Conservation (phyloP, 306 rosid genomes). For the Abrus pulchellus region DNA sequence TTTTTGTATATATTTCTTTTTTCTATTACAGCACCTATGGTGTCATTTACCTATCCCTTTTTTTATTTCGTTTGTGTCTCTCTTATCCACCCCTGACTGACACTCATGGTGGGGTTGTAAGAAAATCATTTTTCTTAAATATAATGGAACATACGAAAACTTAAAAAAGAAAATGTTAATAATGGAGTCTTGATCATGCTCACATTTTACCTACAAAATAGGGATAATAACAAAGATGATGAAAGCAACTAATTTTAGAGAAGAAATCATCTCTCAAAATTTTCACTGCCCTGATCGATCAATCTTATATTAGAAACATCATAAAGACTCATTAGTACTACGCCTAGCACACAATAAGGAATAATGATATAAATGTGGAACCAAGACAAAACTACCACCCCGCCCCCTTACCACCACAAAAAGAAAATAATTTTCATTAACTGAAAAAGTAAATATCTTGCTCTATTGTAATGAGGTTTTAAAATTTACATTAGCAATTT, state of each 20-base stretch:
- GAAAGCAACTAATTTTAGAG: not conserved
- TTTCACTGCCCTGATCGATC: not conserved
- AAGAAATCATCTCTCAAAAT: constrained; percentile 1
- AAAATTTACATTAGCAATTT: not conserved
- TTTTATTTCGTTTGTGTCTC: too few species aligned
- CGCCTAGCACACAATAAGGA: too few species aligned
- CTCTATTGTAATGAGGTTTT: not conserved
- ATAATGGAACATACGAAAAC: not conserved
- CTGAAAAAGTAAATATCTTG: too few species aligned
- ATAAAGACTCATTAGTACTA: too few species aligned
- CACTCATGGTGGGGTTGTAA: too few species aligned
- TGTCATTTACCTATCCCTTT: too few species aligned
- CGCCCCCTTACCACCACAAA: not conserved
- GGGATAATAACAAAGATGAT: not conserved
- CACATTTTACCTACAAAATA: not conserved
- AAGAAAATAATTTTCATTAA: not conserved
- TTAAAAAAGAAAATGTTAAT: not conserved
- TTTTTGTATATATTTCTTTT: too few species aligned
- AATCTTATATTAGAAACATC: not conserved
- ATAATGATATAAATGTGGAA: not conserved
- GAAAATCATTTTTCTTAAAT: too few species aligned
- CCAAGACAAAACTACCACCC: not conserved
- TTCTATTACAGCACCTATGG: too few species aligned
- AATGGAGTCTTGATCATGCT: not conserved
- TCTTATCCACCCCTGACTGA: too few species aligned